Percentiles rank a stretch among this genome's conserved stretches.
These are phyloP conservation scores for Reticulascus tulasneorum DNA, from an alignment of 2,329 filamentous ascomycete species.

Conservation along the genomic window DNA sequence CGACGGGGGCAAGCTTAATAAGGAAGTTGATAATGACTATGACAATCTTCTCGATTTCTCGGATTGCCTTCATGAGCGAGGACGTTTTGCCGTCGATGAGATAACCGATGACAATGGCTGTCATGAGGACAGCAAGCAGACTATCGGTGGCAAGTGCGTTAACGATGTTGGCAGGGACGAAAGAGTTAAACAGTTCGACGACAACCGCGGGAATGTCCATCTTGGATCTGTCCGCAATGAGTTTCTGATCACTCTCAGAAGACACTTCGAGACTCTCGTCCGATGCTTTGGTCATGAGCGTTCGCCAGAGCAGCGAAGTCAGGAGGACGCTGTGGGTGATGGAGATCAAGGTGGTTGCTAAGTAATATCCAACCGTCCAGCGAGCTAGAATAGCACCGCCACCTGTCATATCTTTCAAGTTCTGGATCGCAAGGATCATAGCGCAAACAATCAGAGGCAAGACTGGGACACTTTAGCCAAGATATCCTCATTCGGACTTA, in stretches of 20 bases:
- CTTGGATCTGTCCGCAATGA: conserved; percentile 27
- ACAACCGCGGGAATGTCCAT: conserved; percentile 37
- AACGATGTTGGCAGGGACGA: conserved; percentile 47
- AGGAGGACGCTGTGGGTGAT: conserved; percentile 43
- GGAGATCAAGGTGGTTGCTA: conserved; percentile 45
- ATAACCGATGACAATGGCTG: conserved; percentile 41
- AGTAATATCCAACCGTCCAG: conserved; percentile 47
- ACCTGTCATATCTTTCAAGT: conserved; percentile 40
- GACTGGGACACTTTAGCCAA: conserved; percentile 27
- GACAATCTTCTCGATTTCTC: conserved; percentile 45
- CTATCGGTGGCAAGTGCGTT: conserved; percentile 40
- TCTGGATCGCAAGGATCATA: conserved; percentile 47
- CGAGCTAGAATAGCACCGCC: conserved; percentile 39
- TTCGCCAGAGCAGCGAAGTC: conserved; percentile 42
- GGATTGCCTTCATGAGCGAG: conserved; percentile 36
- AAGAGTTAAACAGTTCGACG: conserved; percentile 43
- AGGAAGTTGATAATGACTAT: conserved; percentile 41
- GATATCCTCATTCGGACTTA: not conserved
- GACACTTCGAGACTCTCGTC: conserved; percentile 25
- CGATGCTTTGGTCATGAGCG: conserved; percentile 35
- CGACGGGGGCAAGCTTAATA: conserved; percentile 45
- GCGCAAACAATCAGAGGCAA: conserved; percentile 48
- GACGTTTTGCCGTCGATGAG: conserved; percentile 36
- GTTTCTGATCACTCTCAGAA: conserved; percentile 24
- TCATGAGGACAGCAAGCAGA: conserved; percentile 43